Conservation (phyloP, 345 rosid genomes). For the Hypericum androsaemum region DNA sequence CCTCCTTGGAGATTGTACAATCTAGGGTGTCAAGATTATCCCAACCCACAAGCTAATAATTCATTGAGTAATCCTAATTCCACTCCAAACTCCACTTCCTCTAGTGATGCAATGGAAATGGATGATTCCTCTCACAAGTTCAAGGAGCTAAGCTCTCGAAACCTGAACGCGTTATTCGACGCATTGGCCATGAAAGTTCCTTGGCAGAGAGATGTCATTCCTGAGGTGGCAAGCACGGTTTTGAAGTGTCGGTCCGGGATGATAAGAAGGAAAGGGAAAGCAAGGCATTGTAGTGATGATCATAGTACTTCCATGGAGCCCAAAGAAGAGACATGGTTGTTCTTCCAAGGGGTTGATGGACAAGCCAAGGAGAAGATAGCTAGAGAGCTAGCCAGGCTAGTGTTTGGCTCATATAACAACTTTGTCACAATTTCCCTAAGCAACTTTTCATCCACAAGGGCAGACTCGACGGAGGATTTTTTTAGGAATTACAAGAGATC, state of each 20-base stretch:
- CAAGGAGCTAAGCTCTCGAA: slow-evolving; percentile 40
- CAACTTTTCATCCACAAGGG: slow-evolving; percentile 51
- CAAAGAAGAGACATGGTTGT: slow-evolving; percentile 25
- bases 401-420: slow-evolving; percentile 33
- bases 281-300: background rate
- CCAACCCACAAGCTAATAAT: background rate
- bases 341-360: slow-evolving; percentile 21
- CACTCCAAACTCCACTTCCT: slow-evolving; percentile 50
- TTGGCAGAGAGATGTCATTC: slow-evolving; percentile 20
- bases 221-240: slow-evolving; percentile 21
- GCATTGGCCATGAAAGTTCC: slow-evolving; percentile 21
- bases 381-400: slow-evolving; percentile 17
- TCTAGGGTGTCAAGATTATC: background rate
- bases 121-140: slow-evolving; percentile 34
- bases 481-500: slow-evolving; percentile 42
- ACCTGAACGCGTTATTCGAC: slow-evolving; percentile 16
- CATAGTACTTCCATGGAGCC: background rate
- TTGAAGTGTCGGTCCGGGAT: slow-evolving; percentile 23
- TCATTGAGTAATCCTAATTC: slow-evolving; percentile 37
- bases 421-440: slow-evolving; percentile 44
- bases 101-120: slow-evolving; percentile 58
- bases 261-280: background rate
- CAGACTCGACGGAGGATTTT: slow-evolving; percentile 43
- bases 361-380: slow-evolving; percentile 24
- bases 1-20: background rate